Base-by-base conservation (phyloP, 2,329 filamentous ascomycete genomes). In the Dactylellina cionopaga region DNA sequence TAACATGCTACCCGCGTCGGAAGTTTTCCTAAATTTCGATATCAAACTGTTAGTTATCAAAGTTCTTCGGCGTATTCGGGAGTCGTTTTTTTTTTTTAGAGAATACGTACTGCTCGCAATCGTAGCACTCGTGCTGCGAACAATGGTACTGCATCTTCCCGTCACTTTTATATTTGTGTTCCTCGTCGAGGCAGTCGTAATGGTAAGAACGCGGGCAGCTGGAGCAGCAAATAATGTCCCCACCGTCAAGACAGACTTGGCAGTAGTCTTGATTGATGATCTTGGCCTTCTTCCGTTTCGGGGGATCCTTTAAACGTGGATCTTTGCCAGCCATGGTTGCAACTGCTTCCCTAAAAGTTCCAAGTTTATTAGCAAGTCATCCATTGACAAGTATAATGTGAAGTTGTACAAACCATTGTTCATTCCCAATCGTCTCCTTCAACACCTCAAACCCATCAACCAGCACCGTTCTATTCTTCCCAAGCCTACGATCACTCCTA, bases 401-500 rank as follows among this genome's bases (percentile, higher is more conserved):
- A 33, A 15, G 10, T 6, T 24, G 2, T 24, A 71, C 59, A 5
- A 25, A 64, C 82, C 85, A 86, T 62, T 84, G 80, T 1, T 78
- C 81, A 68, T 85, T 86, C 7, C 79, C 79, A 74, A 87, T 80
- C 0, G 83, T 85, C 27, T 87, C 84, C 74, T 88, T 88, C 60
- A 79, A 83, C 55, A 88, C 83, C 1, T 83, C 83, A 75, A 82
- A 87, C 0, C 85, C 86, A 71, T 85, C 81, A 0, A 87, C 79
- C 80, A 85, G 84, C 35, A 88, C 84, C 0, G 84, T 87, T 0
- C 84, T 85, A 65, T 87, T 85, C 77, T 88, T 88, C 49, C 83
- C 84, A 4, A 82, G 79, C 6, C 86, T 82, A 1, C 86, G 81
- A 44, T 85, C 83, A 7, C 81, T 81, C 19, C 83, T 74, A n/a